phyloP scores from a whole-genome alignment of 2,329 filamentous ascomycete genomes.

The Ophiostoma quercus region DNA sequence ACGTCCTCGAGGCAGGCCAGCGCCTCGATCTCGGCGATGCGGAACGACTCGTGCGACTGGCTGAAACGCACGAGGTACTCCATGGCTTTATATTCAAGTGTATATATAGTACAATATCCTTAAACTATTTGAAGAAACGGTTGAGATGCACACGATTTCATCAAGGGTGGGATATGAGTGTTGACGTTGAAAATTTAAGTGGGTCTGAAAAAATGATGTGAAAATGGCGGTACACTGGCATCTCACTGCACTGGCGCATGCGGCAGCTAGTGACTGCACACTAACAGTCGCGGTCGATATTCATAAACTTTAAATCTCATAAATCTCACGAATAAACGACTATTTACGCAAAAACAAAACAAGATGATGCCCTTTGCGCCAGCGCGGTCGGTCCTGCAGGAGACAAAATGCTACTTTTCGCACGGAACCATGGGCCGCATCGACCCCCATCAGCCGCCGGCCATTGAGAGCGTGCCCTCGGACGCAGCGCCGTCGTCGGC shows the following conservation, averaged over 20 bases:
- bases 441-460: conserved; percentile 63
- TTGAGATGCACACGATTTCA: background rate
- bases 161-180: background rate
- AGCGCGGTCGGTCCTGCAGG: conserved; percentile 46
- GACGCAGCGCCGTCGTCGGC: background rate
- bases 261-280: background rate
- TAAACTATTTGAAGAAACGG: background rate
- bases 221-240: conserved; percentile 12
- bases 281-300: conserved; percentile 10
- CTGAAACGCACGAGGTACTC: conserved; percentile 86
- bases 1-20: conserved; percentile 65
- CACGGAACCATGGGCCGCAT: conserved; percentile 64
- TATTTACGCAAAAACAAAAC: background rate
- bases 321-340: background rate
- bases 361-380: conserved; percentile 44
- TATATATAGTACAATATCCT: background rate
- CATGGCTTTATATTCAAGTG: conserved; percentile 38
- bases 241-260: background rate
- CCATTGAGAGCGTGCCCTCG: conserved; percentile 35
- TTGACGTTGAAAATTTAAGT: conserved; percentile 24
- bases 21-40: conserved; percentile 74
- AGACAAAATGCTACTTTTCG: conserved; percentile 68
- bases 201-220: conserved; percentile 22
- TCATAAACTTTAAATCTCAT: background rate
- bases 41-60: conserved; percentile 87